Evolutionary conservation across 148 eudicot genomes (phyloP), one percentile per base, ranked within the genome.

Genomic region (Linanthus parryae): DNA sequence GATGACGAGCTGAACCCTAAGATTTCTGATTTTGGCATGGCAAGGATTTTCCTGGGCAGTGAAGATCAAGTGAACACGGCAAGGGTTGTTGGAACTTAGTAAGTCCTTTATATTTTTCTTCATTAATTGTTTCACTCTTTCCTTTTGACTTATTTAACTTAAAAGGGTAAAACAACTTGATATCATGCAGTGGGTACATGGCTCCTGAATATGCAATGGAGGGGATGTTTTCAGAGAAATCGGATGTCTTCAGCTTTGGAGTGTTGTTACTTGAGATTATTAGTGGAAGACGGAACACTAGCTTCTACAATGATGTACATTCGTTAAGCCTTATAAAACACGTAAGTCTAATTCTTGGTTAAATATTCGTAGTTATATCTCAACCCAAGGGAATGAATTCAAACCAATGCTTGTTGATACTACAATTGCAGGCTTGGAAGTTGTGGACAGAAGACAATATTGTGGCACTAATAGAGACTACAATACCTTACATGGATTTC

Each of bases 161-260:
- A n/a, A n/a, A n/a, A n/a, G n/a, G n/a, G n/a, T n/a, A n/a, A n/a
- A n/a, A n/a, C n/a, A 27, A 14, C 24, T 17, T 10, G 5, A 19
- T 42, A 19, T 22, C 26, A 35, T 45, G 36, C 52, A 74, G 79
- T 48, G 79, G 79, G 12, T 70, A 74, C 48, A 73, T 80, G 79
- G 58, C 82, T 30, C 82, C 79, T 3, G 82, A 76, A 57, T 80
- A 80, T 41, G 82, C 82, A 29, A 57, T 73, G 47, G 63, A 68
- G 42, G 86, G 85, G 20, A 40, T 35, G 20, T 75, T 72, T 19
- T 81, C 83, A 0, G 80, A 62, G 15, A 81, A 81, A 33, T 71
- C 87, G 1, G 88, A 81, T 43, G 73, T 81, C 0, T 81, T 57
- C 27, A 77, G 81, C 46, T 72, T 74, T 7, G 84, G 88, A 1